phyloP scores from a whole-genome alignment of 1,284 basidiomycete genomes.

The Hymenochaete sp. region DNA sequence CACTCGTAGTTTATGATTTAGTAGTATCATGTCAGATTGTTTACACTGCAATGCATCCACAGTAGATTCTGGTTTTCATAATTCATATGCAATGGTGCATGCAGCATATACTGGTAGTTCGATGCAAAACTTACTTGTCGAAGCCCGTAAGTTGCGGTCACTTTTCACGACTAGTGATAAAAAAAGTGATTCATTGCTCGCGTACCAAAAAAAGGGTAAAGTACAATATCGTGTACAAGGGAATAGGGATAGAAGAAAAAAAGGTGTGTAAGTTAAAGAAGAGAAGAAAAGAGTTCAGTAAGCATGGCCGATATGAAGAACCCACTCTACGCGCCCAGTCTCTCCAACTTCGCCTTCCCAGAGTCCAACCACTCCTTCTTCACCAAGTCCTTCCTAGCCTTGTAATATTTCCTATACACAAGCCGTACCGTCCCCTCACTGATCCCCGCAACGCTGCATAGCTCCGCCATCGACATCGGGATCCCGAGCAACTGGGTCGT shows the following conservation, averaged over 20 bases:
- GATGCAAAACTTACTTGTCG: not conserved
- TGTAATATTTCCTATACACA: conserved; percentile 68
- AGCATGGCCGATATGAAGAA: not conserved
- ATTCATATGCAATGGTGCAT: not conserved
- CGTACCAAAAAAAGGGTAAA: not conserved
- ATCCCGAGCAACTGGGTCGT: conserved; percentile 77
- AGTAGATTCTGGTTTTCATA: too few relatives aligned
- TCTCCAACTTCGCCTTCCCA: conserved; percentile 57
- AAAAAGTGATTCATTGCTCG: too few relatives aligned
- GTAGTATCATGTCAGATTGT: too few relatives aligned
- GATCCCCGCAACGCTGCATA: conserved; percentile 92
- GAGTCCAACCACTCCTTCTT: conserved; percentile 77
- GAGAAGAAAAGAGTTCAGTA: not conserved
- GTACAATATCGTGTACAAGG: not conserved
- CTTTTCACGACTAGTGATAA: conserved; percentile 4
- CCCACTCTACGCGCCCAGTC: conserved; percentile 28
- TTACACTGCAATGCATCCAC: too few relatives aligned
- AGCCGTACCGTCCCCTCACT: conserved; percentile 94
- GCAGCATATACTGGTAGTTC: not conserved
- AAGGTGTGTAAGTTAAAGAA: not conserved
- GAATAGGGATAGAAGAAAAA: conserved; percentile 2
- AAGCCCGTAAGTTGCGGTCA: conserved; percentile 18
- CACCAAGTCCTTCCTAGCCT: conserved; percentile 63
- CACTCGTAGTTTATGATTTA: too few relatives aligned
- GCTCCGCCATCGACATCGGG: conserved; percentile 72